Conservation (phyloP, 2,329 filamentous ascomycete species). For the Pestalotiopsis sp. region DNA sequence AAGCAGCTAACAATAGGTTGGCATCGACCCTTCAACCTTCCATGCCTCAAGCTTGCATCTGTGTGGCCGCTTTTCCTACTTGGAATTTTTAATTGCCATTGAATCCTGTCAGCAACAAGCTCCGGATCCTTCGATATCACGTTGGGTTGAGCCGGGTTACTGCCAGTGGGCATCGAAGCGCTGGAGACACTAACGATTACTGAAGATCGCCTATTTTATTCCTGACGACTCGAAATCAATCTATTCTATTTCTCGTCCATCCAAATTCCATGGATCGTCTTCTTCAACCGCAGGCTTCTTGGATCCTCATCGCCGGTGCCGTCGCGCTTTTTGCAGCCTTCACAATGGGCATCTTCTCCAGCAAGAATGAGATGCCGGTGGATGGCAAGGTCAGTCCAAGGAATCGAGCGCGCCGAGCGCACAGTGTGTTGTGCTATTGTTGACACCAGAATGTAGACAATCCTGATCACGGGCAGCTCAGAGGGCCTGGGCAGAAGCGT, state of each 20-base stretch:
- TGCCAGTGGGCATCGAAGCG: background rate
- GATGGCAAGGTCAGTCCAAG: constrained; percentile 71
- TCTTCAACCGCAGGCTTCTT: constrained; percentile 15
- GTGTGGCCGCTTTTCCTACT: no score
- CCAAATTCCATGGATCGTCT: constrained; percentile 20
- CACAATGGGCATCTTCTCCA: constrained; percentile 69
- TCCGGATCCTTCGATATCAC: background rate
- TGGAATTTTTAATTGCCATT: background rate
- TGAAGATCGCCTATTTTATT: no score
- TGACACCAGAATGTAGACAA: constrained; percentile 8
- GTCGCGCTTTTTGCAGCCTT: constrained; percentile 38
- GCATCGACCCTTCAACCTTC: no score
- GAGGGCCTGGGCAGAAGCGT: constrained; percentile 87
- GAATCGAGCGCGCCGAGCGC: background rate
- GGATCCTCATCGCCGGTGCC: constrained; percentile 30
- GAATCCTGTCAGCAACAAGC: constrained; percentile 7
- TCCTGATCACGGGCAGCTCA: constrained; percentile 79
- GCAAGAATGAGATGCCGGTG: constrained; percentile 80
- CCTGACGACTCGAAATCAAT: no score
- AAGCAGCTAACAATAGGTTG: no score
- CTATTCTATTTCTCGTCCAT: background rate
- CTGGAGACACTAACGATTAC: no score
- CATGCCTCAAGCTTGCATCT: no score
- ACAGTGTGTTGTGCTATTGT: background rate
- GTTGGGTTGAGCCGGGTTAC: background rate